Evolutionary conservation across 495 filamentous ascomycete genomes (phyloP).

Genomic region (Talaromyces thailandensis): DNA sequence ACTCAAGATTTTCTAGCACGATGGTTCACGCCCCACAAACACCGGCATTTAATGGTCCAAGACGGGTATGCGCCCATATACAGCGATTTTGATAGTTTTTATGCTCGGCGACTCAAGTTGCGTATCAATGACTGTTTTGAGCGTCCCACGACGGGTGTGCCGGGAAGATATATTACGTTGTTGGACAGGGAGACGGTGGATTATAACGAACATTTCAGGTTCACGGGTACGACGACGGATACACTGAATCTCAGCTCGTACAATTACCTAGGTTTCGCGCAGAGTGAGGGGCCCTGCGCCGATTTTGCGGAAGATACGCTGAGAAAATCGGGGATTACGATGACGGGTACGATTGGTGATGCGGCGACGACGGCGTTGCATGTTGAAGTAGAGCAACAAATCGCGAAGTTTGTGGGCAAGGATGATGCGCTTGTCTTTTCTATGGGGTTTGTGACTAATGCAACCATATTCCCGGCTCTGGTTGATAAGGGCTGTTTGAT

Average conservation of each 20-base stretch:
- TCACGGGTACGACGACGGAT: conserved; percentile 70
- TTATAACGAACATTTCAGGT: conserved; percentile 66
- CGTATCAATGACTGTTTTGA: conserved; percentile 86
- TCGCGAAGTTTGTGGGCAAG: conserved; percentile 81
- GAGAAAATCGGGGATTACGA: conserved; percentile 63
- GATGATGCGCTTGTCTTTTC: conserved; percentile 80
- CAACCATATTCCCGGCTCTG: conserved; percentile 71
- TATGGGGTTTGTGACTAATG: conserved; percentile 88
- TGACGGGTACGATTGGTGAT: conserved; percentile 62
- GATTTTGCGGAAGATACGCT: conserved; percentile 75
- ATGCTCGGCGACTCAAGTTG: conserved; percentile 76
- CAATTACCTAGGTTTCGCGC: conserved; percentile 90
- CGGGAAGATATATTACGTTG: conserved; percentile 75
- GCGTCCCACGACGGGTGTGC: conserved; percentile 77
- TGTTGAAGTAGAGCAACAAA: conserved; percentile 68
- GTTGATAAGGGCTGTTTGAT: conserved; percentile 79
- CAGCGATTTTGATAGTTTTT: conserved; percentile 91
- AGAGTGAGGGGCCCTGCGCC: conserved; percentile 83
- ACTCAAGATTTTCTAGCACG: conserved; percentile 84
- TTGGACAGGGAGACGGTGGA: conserved; percentile 71
- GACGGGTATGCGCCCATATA: conserved; percentile 86
- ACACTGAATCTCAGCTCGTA: conserved; percentile 91
- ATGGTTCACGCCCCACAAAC: conserved; percentile 61
- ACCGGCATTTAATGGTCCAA: conserved; percentile 58
- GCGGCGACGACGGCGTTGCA: conserved; percentile 69